Evolutionary conservation across 139 green algal species (phyloP).

Genomic region (Yamagishiella unicocca): DNA sequence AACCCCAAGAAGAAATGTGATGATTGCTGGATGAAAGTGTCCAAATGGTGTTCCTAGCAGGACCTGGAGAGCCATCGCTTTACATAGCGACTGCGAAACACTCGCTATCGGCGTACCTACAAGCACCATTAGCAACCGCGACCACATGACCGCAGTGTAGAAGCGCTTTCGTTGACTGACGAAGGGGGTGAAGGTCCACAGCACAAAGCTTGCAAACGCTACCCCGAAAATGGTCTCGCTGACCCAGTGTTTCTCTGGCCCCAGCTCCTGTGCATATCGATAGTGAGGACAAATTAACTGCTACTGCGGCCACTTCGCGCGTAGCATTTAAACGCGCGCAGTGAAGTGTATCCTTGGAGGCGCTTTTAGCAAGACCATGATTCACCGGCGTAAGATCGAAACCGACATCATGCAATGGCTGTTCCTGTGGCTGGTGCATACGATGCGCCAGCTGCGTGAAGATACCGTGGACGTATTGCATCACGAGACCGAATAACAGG

Average conservation of each 20-base stretch:
- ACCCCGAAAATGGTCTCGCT: slow-evolving; percentile 85
- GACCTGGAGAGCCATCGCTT: no score
- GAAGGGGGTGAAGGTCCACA: slow-evolving; percentile 94
- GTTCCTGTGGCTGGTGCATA: slow-evolving; percentile 77
- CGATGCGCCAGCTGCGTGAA: slow-evolving; percentile 88
- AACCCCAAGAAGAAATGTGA: no score
- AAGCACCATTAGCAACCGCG: slow-evolving; percentile 82
- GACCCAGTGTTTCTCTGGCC: slow-evolving; percentile 82
- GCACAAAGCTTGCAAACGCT: slow-evolving; percentile 79
- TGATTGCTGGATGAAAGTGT: no score
- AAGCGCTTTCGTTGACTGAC: slow-evolving; percentile 84
- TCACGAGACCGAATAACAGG: slow-evolving; percentile 80
- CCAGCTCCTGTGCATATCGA: slow-evolving; percentile 80
- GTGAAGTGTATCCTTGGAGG: no score
- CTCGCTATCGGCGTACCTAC: slow-evolving; percentile 54
- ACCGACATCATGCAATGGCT: slow-evolving; percentile 83
- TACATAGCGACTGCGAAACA: no score
- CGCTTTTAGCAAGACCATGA: no score
- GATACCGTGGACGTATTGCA: slow-evolving; percentile 95
- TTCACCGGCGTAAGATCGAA: slow-evolving; percentile 82
- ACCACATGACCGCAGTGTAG: slow-evolving; percentile 91
- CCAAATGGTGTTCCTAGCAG: no score
- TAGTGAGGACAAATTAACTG: no score
- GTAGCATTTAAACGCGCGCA: no score
- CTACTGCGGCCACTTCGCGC: no score